Conservation (phyloP, 164 flowering plant species). For the Liquidambar formosana region DNA sequence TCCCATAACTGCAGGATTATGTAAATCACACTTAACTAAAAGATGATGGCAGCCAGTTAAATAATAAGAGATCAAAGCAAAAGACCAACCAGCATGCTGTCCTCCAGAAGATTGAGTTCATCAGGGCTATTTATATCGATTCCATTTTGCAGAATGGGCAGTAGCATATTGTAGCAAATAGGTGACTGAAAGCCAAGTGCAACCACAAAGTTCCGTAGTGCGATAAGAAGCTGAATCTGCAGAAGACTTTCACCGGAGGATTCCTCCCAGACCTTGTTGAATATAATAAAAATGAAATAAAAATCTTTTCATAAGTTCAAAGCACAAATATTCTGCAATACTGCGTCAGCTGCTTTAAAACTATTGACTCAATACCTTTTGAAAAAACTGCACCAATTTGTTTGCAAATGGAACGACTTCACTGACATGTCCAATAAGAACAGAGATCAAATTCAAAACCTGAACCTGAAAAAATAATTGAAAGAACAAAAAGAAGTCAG, state of each 20-base stretch:
- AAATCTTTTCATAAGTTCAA: too few relatives aligned
- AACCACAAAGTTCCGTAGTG: conserved; percentile 77
- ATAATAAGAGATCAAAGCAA: conserved; percentile 1
- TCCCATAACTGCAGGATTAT: conserved; percentile 84
- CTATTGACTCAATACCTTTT: conserved; percentile 51
- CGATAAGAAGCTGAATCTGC: conserved; percentile 88
- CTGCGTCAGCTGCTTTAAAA: too few relatives aligned
- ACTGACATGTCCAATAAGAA: conserved; percentile 59
- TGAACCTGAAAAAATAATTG: conserved; percentile 67
- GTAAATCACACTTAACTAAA: not conserved
- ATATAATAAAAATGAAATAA: not conserved
- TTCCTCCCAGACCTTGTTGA: conserved; percentile 85
- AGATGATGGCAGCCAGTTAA: not conserved
- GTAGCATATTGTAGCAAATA: conserved; percentile 62
- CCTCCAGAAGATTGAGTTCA: conserved; percentile 88
- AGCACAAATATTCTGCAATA: too few relatives aligned
- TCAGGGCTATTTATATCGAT: conserved; percentile 82
- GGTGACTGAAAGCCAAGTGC: conserved; percentile 84
- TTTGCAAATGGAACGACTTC: conserved; percentile 67
- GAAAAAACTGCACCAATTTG: conserved; percentile 72
- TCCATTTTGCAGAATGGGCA: conserved; percentile 74
- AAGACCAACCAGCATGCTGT: conserved; percentile 71
- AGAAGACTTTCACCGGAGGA: conserved; percentile 88
- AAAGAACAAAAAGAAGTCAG: not conserved
- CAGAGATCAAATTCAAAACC: conserved; percentile 80